Conservation (phyloP, 495 filamentous ascomycete species). For the Neurospora africana region DNA sequence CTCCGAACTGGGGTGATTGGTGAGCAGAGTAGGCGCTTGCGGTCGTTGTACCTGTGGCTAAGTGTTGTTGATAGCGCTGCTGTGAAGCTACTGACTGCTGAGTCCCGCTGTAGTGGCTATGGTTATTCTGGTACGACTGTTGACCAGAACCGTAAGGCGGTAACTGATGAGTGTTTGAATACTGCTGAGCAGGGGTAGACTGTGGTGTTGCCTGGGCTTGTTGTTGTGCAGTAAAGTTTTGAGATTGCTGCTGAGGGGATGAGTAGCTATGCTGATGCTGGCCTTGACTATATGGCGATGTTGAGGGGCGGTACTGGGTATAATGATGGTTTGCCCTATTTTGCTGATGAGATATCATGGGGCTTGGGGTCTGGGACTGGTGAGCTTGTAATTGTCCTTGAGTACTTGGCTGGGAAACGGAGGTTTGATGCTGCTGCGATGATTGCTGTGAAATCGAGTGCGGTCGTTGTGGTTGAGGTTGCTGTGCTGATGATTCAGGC, state of each 20-base stretch:
- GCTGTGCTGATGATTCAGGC: constrained; percentile 9
- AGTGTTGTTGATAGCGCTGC: constrained; percentile 34
- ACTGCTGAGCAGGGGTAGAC: constrained; percentile 11
- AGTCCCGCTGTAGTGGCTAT: constrained; percentile 20
- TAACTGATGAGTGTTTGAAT: constrained; percentile 10
- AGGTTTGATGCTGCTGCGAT: background rate
- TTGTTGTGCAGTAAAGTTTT: constrained; percentile 1
- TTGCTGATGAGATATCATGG: constrained; percentile 11
- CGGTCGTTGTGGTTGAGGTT: constrained; percentile 16
- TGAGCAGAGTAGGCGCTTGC: constrained; percentile 28
- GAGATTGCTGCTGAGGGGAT: constrained; percentile 14
- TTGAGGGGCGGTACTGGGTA: constrained; percentile 13
- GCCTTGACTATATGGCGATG: constrained; percentile 10
- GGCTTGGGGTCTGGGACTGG: constrained; percentile 7
- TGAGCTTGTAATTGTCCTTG: background rate
- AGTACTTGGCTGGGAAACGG: background rate
- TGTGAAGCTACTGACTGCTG: constrained; percentile 21
- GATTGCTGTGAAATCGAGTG: constrained; percentile 5
- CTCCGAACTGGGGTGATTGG: constrained; percentile 34
- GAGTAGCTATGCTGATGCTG: constrained; percentile 11
- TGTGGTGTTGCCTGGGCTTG: constrained; percentile 4
- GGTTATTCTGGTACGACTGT: constrained; percentile 11
- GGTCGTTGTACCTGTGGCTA: constrained; percentile 24
- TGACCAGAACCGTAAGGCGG: constrained; percentile 15
- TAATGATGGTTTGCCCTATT: constrained; percentile 11